Evolutionary conservation across 306 rosid genomes (phyloP).

Genomic region (Cicer arietinum): DNA sequence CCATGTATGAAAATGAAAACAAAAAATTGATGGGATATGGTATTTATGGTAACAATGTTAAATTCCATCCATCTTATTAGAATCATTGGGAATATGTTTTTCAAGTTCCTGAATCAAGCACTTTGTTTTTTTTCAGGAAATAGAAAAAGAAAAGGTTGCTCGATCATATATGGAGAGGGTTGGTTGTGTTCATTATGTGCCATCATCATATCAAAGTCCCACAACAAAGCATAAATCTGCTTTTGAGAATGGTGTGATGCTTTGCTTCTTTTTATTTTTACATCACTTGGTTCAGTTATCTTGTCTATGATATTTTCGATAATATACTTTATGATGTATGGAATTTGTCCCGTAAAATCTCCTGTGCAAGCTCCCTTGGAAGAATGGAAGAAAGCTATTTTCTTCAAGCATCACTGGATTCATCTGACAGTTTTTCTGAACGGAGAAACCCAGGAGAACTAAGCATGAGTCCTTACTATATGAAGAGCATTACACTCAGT

Average conservation of each 20-base stretch:
- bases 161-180: conserved; percentile 82
- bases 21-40: background rate
- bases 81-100: no score
- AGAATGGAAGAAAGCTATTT: no score
- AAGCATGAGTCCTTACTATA: conserved; percentile 75
- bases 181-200: conserved; percentile 52
- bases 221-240: conserved; percentile 60
- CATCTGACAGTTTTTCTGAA: no score
- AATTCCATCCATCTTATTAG: no score
- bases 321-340: no score
- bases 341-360: no score
- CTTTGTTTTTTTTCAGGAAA: conserved; percentile 58
- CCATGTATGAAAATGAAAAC: background rate
- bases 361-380: no score
- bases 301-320: no score
- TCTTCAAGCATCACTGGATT: no score
- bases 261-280: no score
- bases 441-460: conserved; percentile 60
- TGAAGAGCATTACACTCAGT: conserved; percentile 67
- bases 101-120: background rate
- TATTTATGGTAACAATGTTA: no score
- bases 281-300: no score
- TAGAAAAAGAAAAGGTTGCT: conserved; percentile 89
- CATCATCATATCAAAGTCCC: conserved; percentile 62
- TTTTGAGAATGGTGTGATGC: conserved; percentile 4